Base-by-base conservation (phyloP, 164 flowering plant genomes). In the Paratinospora sagittata region DNA sequence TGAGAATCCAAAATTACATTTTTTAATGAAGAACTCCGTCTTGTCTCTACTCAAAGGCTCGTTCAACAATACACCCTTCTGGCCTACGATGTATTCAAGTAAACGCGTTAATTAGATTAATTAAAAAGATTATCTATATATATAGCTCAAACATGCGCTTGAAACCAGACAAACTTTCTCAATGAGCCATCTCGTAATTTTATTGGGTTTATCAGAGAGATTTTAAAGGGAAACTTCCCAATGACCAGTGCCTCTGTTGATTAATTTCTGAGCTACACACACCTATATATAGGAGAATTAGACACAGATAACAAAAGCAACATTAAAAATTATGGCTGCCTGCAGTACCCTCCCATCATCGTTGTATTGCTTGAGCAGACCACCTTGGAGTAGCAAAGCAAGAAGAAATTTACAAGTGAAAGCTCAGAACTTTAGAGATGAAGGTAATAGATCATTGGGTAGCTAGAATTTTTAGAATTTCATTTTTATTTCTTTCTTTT, bases 361-460 rank as follows among this genome's bases (percentile, higher is more conserved):
- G 19, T 63, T 24, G 27, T 68, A 7, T 36, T 62, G 65, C 37
- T 30, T 52, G 24, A 19, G 36, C 65, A 64, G 27, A 39, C 65
- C 70, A 52, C 39, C 55, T 26, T 37, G 24, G n/a, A 19, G 6
- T 13, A n/a, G n/a, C n/a, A n/a, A n/a, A n/a, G n/a, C n/a, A n/a
- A n/a, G n/a, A n/a, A n/a, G n/a, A n/a, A n/a, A n/a, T n/a, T n/a
- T n/a, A n/a, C n/a, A n/a, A n/a, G n/a, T n/a, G n/a, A n/a, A n/a
- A n/a, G 81, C 81, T 63, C 84, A 81, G 60, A 66, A 70, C 65
- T 81, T 34, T 14, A 72, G 79, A 68, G 85, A 80, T 60, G 81
- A 77, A 80, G 83, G 78, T 77, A 75, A 13, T n/a, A 27, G 1
- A 58, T 58, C 23, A 16, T 34, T 63, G 41, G 26, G 8, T 27